These are phyloP conservation scores for Xylaria castorea DNA, from an alignment of 495 filamentous ascomycete genomes.

Conservation along the genomic window DNA sequence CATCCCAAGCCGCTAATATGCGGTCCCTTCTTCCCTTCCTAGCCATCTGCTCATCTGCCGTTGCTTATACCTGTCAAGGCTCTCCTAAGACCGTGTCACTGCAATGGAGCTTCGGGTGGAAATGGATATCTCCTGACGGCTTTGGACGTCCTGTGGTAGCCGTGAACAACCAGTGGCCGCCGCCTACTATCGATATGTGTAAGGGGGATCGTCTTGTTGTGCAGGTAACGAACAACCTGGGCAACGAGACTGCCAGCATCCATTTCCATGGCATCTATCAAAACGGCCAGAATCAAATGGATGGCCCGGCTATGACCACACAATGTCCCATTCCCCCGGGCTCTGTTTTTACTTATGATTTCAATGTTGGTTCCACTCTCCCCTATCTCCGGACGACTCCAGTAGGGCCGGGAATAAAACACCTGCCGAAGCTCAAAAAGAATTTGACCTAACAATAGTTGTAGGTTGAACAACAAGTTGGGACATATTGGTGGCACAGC, in stretches of 20 bases:
- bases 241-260: constrained; percentile 70
- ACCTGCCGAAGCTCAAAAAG: background rate
- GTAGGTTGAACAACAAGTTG: constrained; percentile 63
- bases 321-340: constrained; percentile 78
- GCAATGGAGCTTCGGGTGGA: constrained; percentile 73
- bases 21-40: constrained; percentile 10
- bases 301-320: constrained; percentile 70
- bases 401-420: background rate
- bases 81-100: constrained; percentile 38
- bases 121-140: constrained; percentile 72
- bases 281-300: constrained; percentile 72
- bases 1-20: constrained; percentile 1
- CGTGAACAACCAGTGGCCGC: constrained; percentile 79
- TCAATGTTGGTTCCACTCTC: constrained; percentile 59
- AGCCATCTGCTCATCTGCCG: background rate
- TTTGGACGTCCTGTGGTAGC: constrained; percentile 68
- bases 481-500: constrained; percentile 86
- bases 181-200: constrained; percentile 70
- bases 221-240: constrained; percentile 73
- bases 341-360: constrained; percentile 67
- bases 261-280: constrained; percentile 86
- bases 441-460: constrained; percentile 19
- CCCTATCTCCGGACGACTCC: background rate
- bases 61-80: constrained; percentile 4
- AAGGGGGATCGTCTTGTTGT: constrained; percentile 75